These are phyloP conservation scores for Dendrobium chrysotoxum DNA, from an alignment of 106 monocot genomes.

Conservation along the genomic window DNA sequence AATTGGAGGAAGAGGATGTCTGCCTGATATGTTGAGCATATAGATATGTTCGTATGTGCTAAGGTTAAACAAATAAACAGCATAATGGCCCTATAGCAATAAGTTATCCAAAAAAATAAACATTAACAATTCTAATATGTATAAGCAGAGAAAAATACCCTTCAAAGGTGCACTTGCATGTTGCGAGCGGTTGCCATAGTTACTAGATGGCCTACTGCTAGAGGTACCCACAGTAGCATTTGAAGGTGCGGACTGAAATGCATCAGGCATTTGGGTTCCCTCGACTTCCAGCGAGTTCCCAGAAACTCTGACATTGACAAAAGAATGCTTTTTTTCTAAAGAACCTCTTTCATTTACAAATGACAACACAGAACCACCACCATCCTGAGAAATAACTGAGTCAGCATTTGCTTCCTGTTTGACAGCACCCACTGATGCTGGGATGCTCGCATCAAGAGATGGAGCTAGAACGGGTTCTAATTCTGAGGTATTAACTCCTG, in stretches of 20 bases:
- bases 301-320: slow-evolving; percentile 1
- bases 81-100: no score
- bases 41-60: no score
- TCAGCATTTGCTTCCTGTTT: slow-evolving; percentile 11
- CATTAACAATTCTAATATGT: no score
- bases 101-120: no score
- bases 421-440: slow-evolving; percentile 6
- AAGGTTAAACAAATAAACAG: no score
- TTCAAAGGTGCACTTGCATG: slow-evolving; percentile 13
- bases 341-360: background rate
- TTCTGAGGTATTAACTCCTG: slow-evolving; percentile 4
- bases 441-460: slow-evolving; percentile 8
- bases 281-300: slow-evolving; percentile 15
- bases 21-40: no score
- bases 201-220: slow-evolving; percentile 25
- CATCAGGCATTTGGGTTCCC: slow-evolving; percentile 5
- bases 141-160: slow-evolving; percentile 10
- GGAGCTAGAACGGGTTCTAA: slow-evolving; percentile 11
- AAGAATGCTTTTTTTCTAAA: slow-evolving; percentile 5
- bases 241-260: slow-evolving; percentile 6
- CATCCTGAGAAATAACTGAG: slow-evolving; percentile 10
- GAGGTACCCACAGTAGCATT: slow-evolving; percentile 3
- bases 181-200: slow-evolving; percentile 19
- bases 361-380: slow-evolving; percentile 8
- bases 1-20: no score